Evolutionary conservation across 2,329 filamentous ascomycete genomes (phyloP).

Genomic region (Colletotrichum camelliae): DNA sequence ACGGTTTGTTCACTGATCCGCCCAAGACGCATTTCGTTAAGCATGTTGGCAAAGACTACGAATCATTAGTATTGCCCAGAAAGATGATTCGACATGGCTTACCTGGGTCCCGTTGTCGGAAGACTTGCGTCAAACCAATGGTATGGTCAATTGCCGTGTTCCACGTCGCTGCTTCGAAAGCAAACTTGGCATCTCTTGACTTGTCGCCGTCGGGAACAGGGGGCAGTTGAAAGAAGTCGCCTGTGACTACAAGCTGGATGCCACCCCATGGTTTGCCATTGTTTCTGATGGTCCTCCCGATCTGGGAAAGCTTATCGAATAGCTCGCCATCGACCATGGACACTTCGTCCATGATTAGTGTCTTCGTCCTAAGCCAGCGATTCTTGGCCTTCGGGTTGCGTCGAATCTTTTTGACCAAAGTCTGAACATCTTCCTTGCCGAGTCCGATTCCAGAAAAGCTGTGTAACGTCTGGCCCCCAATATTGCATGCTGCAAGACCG

Average conservation of each 20-base stretch:
- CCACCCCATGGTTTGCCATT: slow-evolving; percentile 94
- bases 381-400: slow-evolving; percentile 86
- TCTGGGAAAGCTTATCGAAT: slow-evolving; percentile 92
- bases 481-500: slow-evolving; percentile 93
- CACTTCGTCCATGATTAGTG: slow-evolving; percentile 91
- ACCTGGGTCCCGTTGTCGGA: slow-evolving; percentile 88
- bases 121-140: slow-evolving; percentile 92
- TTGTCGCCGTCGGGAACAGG: slow-evolving; percentile 83
- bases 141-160: slow-evolving; percentile 92
- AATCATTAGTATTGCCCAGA: neutral
- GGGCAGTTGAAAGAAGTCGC: slow-evolving; percentile 96
- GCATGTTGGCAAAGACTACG: slow-evolving; percentile 85
- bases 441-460: slow-evolving; percentile 96
- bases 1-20: slow-evolving; percentile 80
- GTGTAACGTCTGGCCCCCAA: slow-evolving; percentile 93
- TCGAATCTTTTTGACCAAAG: slow-evolving; percentile 89
- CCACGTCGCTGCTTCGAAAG: slow-evolving; percentile 93
- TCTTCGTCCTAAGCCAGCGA: slow-evolving; percentile 87
- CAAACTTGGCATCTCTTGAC: slow-evolving; percentile 76
- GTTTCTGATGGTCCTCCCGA: slow-evolving; percentile 85
- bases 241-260: slow-evolving; percentile 93
- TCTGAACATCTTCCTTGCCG: slow-evolving; percentile 83
- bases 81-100: slow-evolving; percentile 27
- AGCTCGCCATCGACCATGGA: slow-evolving; percentile 98
- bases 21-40: slow-evolving; percentile 97